Conservation (phyloP, 2,329 filamentous ascomycete genomes). For the Calonectria pseudoreteaudii region DNA sequence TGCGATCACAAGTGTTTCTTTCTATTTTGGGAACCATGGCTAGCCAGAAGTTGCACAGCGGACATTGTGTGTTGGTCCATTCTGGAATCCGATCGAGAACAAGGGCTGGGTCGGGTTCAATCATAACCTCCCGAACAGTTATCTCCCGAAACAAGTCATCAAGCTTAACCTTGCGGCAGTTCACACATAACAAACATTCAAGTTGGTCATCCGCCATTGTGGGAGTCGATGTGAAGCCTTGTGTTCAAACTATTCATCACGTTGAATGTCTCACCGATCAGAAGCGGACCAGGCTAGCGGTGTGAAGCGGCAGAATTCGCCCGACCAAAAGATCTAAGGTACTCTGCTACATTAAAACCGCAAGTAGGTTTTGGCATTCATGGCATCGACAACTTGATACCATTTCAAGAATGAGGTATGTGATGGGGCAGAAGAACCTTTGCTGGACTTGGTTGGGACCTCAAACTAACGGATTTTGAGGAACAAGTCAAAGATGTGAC, state of each 20-base stretch:
- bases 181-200: background rate
- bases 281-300: background rate
- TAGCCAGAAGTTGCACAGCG: background rate
- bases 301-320: background rate
- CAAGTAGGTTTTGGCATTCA: background rate
- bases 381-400: background rate
- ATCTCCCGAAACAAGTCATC: background rate
- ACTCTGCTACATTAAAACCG: too few species aligned
- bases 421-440: background rate
- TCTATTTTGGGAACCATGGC: conserved; percentile 5
- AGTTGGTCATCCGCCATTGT: background rate
- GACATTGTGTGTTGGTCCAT: background rate
- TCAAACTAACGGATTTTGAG: background rate
- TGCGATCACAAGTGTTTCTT: background rate
- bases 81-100: background rate
- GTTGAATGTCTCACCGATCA: background rate
- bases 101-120: background rate
- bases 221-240: background rate
- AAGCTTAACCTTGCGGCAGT: background rate
- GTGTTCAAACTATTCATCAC: background rate
- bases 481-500: background rate
- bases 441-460: background rate
- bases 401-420: background rate
- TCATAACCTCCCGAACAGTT: background rate
- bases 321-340: too few species aligned